Evolutionary conservation across 2,329 filamentous ascomycete species (phyloP), one percentile per base, ranked within the genome.

Genomic region (Colletotrichum tropicicola): DNA sequence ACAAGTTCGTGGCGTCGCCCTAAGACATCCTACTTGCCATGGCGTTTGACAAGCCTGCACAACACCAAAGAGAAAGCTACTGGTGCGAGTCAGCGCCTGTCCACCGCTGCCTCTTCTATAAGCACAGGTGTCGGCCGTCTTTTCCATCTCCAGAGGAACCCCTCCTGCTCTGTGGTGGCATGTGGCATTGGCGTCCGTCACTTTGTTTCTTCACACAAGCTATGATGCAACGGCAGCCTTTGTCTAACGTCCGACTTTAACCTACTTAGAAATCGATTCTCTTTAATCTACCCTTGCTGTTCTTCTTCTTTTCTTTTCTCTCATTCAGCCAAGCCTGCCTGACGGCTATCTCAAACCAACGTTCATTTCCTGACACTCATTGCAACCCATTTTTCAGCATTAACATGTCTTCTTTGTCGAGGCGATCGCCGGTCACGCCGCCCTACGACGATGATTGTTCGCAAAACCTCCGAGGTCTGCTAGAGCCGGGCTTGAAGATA

Each of bases 31-130:
- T 48, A 55, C 49, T 61, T 52, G 43, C 49, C 57, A 61, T 61
- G 61, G 61, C 61, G 61, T 65, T 65, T 65, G 61, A 61, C 57
- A 65, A 65, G 57, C 61, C 56, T 65, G 48, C 49, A 65, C 43
- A 55, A 44, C 43, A 49, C 48, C 57, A 61, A 61, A 61, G 61
- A 55, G 51, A 44, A 30, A 21, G 12, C 17, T 28, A 10, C 49
- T 17, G n/a, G 19, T 37, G 57, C 61, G 61, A 65, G 61, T 61
- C 57, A 65, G 61, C n/a, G 32, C 39, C 30, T 32, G 47, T 53
- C n/a, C 55, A 21, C 48, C 41, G 25, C 27, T 37, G 32, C 28
- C 9, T 61, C 44, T 61, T 41, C 61, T 61, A 65, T 65, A 65
- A 65, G 43, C 61, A 61, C 35, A 48, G 27, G 35, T 15, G 27